Evolutionary conservation across 352 stramenopile species (phyloP), one percentile per base, ranked within the genome.

Genomic region (Globisporangium okanoganense): DNA sequence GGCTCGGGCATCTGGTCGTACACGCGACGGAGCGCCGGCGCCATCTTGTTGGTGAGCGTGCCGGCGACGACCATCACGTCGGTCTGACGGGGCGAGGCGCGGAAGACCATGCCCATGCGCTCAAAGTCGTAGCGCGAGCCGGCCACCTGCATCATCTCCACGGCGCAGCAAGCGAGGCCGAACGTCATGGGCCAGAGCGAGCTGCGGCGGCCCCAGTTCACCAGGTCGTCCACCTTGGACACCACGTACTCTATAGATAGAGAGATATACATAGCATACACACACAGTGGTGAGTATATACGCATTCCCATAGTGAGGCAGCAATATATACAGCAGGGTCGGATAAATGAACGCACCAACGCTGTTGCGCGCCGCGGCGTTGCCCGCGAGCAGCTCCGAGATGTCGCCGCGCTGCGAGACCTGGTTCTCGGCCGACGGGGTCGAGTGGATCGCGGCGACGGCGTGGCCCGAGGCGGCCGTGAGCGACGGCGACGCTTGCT

Each of bases 41-140:
- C 97, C 97, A 99, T 99, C 76, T 99, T 99, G 87, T 99, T 99
- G 61, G 97, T 99, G 24, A 99, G 74, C 22, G 97, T 99, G 5
- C 97, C 97, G 16, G 97, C 96, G 18, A 99, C 97, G 82, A 99
- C 98, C 97, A 99, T 99, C 7, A 99, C 95, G 79, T 99, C 97
- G 5, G 94, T 97, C 72, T 98, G 94, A 65, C 95, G 88, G 8
- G 91, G 91, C 45, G 82, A 94, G 0, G 97, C 97, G 67, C 97
- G 96, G 70, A 99, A 99, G 14, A 99, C 93, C 92, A 99, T 99
- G 33, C 97, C 97, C 68, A 99, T 97, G 49, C 97, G 92, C 73
- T 99, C 97, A 70, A 99, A 97, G 77, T 99, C 97, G 72, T 99
- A 99, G 24, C 97, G 88, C 14, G 84, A 81, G 31, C 69, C 76